Percentiles rank a stretch among this genome's conserved stretches.
Conservation (phyloP, 495 filamentous ascomycete species). For the Penicillium diatomitis region DNA sequence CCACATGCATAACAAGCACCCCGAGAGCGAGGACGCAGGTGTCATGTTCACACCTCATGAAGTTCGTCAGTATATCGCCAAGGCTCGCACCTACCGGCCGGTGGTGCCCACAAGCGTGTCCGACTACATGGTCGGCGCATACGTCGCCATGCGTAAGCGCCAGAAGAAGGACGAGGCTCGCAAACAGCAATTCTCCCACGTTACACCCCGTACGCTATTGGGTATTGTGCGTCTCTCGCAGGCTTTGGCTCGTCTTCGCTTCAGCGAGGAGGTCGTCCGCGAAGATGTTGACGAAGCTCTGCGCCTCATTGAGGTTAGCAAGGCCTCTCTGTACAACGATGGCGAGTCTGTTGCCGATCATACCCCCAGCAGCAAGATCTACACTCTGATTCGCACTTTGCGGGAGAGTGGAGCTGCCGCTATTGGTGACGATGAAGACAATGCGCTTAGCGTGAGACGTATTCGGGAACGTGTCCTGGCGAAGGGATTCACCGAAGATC, state of each 20-base stretch:
- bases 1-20: constrained; percentile 94
- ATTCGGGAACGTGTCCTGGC: constrained; percentile 85
- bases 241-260: constrained; percentile 87
- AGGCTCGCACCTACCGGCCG: constrained; percentile 81
- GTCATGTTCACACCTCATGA: constrained; percentile 80
- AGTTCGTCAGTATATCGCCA: constrained; percentile 90
- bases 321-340: constrained; percentile 72
- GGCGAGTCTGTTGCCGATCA: constrained; percentile 52
- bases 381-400: constrained; percentile 79
- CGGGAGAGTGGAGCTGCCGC: constrained; percentile 75
- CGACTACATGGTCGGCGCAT: constrained; percentile 94
- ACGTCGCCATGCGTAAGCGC: constrained; percentile 81
- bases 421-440: constrained; percentile 56
- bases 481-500: constrained; percentile 93
- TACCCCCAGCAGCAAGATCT: constrained; percentile 82
- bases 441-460: constrained; percentile 76
- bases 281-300: constrained; percentile 96
- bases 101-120: constrained; percentile 72
- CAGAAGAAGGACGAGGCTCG: constrained; percentile 81
- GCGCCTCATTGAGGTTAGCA: constrained; percentile 81
- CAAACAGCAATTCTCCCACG: constrained; percentile 86
- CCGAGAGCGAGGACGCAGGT: constrained; percentile 58
- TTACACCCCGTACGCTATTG: constrained; percentile 84
- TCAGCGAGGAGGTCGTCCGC: constrained; percentile 69
- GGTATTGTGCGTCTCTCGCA: constrained; percentile 90